phyloP scores from a whole-genome alignment of 139 green algal species.

The Ostreobium quekettii region DNA sequence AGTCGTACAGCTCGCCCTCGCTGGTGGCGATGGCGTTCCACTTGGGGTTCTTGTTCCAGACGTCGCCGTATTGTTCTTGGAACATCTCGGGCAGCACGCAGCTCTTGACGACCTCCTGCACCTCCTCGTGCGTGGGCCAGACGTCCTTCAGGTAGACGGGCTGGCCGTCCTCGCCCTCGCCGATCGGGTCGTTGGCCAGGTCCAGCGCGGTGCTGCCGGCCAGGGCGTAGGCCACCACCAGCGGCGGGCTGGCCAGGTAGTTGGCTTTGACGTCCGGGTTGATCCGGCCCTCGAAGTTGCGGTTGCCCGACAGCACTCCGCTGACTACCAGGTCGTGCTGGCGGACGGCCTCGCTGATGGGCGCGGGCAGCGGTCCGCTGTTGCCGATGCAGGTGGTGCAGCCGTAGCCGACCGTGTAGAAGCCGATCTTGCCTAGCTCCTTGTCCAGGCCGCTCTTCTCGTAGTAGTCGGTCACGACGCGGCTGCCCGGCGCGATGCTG shows the following conservation, averaged over 20 bases:
- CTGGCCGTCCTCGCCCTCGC: conserved; percentile 9
- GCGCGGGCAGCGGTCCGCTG: conserved; percentile 27
- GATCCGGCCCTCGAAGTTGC: too few relatives aligned
- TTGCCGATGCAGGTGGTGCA: conserved; percentile 44
- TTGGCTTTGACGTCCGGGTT: too few relatives aligned
- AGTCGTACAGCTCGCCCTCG: neutral
- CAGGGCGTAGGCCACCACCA: conserved; percentile 21
- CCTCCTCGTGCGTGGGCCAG: conserved; percentile 8
- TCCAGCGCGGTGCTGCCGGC: conserved; percentile 7
- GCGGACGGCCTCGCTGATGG: conserved; percentile 22
- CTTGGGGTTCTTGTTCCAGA: conserved; percentile 1
- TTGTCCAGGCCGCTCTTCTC: conserved; percentile 25
- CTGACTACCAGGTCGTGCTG: conserved; percentile 27
- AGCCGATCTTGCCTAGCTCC: conserved; percentile 30
- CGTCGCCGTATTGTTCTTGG: neutral
- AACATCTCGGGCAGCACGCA: neutral
- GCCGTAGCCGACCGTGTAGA: conserved; percentile 31
- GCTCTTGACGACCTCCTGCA: neutral
- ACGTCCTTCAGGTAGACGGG: conserved; percentile 18
- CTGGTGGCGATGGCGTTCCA: neutral
- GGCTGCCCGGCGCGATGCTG: conserved; percentile 32
- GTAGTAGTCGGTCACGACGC: conserved; percentile 35
- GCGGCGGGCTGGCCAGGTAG: conserved; percentile 19
- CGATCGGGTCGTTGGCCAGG: conserved; percentile 13
- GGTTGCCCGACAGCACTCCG: too few relatives aligned